Evolutionary conservation across 495 filamentous ascomycete genomes (phyloP), one percentile per base, ranked within the genome.

Genomic region (Xylaria venustula): DNA sequence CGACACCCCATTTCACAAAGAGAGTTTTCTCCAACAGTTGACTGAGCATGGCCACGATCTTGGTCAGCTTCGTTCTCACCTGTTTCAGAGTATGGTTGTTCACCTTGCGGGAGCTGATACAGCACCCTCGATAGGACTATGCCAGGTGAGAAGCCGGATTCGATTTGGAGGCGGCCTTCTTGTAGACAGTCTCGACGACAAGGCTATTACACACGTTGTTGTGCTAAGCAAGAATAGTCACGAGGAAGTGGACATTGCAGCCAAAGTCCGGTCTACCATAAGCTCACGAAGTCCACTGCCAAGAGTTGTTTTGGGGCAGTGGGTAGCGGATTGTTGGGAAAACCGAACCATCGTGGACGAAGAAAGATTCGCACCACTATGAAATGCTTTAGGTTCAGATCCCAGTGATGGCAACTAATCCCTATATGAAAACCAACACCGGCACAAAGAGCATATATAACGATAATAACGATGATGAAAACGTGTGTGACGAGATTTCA

Each of bases 341-440:
- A 88, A 91, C 72, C 80, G 80, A 58, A 96, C 93, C 7, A 62
- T 90, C 45, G 66, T 98, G 54, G 92, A 97, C 69, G 94, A 97
- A 82, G 90, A 92, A 64, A 75, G 73, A 30, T 83, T 79, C 67
- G 73, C 61, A n/a, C 69, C 74, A 22, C 54, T 64, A 8, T 75
- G 28, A 40, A 15, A 40, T 11, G 3, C 37, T 3, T 40, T 40
- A 11, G 14, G 6, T 12, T 15, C 30, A 34, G 30, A 34, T 34
- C 5, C 5, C 11, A 11, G 5, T 5, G 5, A 11, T 34, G 30
- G 5, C 5, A 5, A 34, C 5, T 34, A 34, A 34, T 11, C 30
- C 11, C 30, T 34, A 34, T 34, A 11, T 40, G 6, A 40, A 8
- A 40, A 9, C 15, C 37, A 40, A 40, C 7, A 15, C 37, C 37